Conservation (phyloP, 2,329 filamentous ascomycete species). For the Colletotrichum spinosum region DNA sequence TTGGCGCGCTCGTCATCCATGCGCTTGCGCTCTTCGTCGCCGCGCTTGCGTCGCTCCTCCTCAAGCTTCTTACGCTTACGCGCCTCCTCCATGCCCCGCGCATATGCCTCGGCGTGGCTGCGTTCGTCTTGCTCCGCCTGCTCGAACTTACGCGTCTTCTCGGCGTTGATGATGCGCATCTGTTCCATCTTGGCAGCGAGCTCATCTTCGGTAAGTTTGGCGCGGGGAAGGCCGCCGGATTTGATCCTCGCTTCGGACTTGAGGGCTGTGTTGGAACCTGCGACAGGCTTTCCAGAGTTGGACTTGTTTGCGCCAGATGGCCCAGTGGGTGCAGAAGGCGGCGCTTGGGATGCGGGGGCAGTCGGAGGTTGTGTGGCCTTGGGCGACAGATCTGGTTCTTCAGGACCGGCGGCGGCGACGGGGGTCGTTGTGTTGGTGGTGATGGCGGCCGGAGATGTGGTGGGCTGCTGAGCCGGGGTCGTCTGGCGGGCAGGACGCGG, state of each 20-base stretch:
- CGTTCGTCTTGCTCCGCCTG: slow-evolving; percentile 68
- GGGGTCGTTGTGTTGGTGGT: background rate
- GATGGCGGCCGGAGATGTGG: background rate
- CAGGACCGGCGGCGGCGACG: no score
- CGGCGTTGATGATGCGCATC: slow-evolving; percentile 68
- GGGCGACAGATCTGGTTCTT: no score
- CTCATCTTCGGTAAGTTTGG: slow-evolving; percentile 70
- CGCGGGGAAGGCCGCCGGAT: slow-evolving; percentile 69
- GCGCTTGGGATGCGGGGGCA: no score
- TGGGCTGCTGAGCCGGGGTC: slow-evolving; percentile 10
- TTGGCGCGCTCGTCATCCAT: slow-evolving; percentile 70
- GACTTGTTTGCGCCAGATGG: slow-evolving; percentile 4
- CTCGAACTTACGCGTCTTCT: slow-evolving; percentile 70
- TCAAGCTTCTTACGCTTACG: slow-evolving; percentile 64
- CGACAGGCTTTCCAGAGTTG: background rate
- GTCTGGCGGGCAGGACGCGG: slow-evolving; percentile 30
- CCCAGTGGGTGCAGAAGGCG: background rate
- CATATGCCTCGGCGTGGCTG: slow-evolving; percentile 65
- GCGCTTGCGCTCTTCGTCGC: slow-evolving; percentile 62
- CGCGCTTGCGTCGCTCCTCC: slow-evolving; percentile 61
- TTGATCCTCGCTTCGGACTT: slow-evolving; percentile 57
- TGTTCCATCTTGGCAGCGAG: slow-evolving; percentile 70
- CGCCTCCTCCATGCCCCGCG: slow-evolving; percentile 67
- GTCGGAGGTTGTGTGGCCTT: no score
- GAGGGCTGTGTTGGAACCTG: slow-evolving; percentile 45